Conservation (phyloP, 1,284 basidiomycete species). For the Ustilago sp. region DNA sequence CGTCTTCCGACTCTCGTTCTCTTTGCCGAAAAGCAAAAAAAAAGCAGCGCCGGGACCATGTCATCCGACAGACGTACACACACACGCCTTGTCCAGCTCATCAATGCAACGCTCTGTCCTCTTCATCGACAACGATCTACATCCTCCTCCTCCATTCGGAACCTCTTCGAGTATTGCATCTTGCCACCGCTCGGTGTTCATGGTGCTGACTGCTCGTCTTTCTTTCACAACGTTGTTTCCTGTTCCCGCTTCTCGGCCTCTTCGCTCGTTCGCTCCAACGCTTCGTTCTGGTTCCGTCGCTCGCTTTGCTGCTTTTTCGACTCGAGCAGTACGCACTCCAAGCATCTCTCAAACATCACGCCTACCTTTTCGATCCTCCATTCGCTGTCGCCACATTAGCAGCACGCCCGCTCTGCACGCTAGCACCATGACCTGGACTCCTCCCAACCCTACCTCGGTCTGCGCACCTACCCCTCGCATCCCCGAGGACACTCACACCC, state of each 20-base stretch:
- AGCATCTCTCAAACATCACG: neutral
- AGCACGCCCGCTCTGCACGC: neutral
- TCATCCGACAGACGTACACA: conserved; percentile 26
- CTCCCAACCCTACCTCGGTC: conserved; percentile 61
- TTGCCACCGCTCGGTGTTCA: conserved; percentile 21
- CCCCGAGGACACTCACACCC: conserved; percentile 62
- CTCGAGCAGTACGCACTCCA: neutral
- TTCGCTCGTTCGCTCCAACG: conserved; percentile 40
- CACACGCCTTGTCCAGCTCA: neutral
- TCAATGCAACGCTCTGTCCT: neutral
- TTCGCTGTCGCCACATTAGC: neutral
- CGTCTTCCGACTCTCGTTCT: neutral
- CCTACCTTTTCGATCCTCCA: neutral
- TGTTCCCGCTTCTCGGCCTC: conserved; percentile 19
- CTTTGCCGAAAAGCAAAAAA: conserved; percentile 4
- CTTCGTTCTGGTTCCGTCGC: conserved; percentile 18
- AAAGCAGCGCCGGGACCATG: conserved; percentile 19
- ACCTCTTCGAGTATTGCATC: conserved; percentile 11
- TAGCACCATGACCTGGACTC: conserved; percentile 55
- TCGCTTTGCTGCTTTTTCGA: conserved; percentile 7
- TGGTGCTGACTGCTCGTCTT: conserved; percentile 28
- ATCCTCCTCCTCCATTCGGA: neutral
- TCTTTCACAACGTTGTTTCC: neutral
- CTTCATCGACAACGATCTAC: conserved; percentile 6
- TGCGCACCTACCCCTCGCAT: conserved; percentile 49